Base-by-base conservation (phyloP, 176 grass and related monocot species). In the Triticum turgidum region DNA sequence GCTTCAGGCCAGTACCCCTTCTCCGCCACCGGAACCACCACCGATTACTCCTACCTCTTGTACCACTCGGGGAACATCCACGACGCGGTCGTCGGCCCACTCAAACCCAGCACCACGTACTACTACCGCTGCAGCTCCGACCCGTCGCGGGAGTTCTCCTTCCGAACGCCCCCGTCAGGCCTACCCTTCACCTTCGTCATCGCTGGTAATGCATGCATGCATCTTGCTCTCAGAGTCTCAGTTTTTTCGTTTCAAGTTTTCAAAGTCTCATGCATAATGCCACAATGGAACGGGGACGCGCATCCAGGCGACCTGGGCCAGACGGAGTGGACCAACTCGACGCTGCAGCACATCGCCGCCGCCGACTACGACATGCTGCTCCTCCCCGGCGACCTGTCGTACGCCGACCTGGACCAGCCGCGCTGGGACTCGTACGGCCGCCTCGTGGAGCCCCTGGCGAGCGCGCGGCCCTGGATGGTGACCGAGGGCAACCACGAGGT, bases 51-150 rank as follows among this genome's bases (percentile, higher is more conserved):
- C 29, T 95, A 75, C 17, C 1, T 92, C 32, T 4, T 88, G 27
- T 95, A 95, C 61, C 42, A 64, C 33, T 95, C 93, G 0, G 93
- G 93, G 11, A 76, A 84, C 21, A 95, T 95, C 67, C 93, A 95
- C 42, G 82, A 95, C 42, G 93, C 74, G 24, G 67, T 95, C 41
- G 77, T 92, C 71, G 90, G 93, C 0, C 88, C 90, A 9, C 75
- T 95, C 30, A 20, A 84, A 27, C 87, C 25, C 42, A 76, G 77
- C 82, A 90, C 69, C 3, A 86, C 87, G 0, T 95, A 92, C 68
- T 95, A 84, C 82, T 95, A 95, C 75, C 86, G 87, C 21, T 95
- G 87, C 82, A 87, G 93, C 42, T 82, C 82, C 21, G 30, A 68
- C 73, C 41, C 76, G 13, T 58, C 84, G 8, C 84, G 66, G 3